Base-by-base conservation (phyloP, 306 rosid genomes). In the Lathyrus sativus region DNA sequence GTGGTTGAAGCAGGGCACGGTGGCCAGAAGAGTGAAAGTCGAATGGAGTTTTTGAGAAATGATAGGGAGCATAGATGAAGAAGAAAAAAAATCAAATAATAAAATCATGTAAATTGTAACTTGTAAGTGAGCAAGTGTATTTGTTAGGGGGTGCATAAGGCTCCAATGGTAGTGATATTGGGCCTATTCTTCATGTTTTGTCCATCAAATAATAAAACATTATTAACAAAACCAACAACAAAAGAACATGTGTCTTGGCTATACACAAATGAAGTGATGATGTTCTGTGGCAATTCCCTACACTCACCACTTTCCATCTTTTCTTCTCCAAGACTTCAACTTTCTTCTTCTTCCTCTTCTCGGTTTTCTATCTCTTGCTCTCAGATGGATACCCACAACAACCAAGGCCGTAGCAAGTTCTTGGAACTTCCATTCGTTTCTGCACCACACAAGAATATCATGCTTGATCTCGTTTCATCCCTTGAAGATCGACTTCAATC, bases 401-500 rank as follows among this genome's bases (percentile, higher is more conserved):
- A 37, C 43, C 79, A 73, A 10, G 75, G 81, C 0, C 65, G 72
- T 12, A 24, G 15, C n/a, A 89, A 91, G 43, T 85, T 89, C 39
- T 48, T 59, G 60, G 95, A 86, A 3, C 89, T 92, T 54, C 92
- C 95, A 0, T 85, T 82, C 62, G 83, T 92, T 41, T 87, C 98
- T 3, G 18, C 63, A 43, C 54, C 90, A 0, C 98, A 87, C 45
- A 87, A 77, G 78, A 80, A 59, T 12, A 82, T 92, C 35, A 87
- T 92, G 92, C 58, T 79, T 3, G 86, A 87, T 78, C 88, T 87
- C 1, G 76, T 89, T 28, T 82, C 88, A 7, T 41, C 71, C 4
- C 35, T 87, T 1, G 98, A 92, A 79, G 64, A 74, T 19, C 87
- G 92, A 14, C 77, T 92, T 5, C 58, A 68, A 8, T 79, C 89